Conservation (phyloP, 345 rosid genomes). For the Sisymbrium irio region DNA sequence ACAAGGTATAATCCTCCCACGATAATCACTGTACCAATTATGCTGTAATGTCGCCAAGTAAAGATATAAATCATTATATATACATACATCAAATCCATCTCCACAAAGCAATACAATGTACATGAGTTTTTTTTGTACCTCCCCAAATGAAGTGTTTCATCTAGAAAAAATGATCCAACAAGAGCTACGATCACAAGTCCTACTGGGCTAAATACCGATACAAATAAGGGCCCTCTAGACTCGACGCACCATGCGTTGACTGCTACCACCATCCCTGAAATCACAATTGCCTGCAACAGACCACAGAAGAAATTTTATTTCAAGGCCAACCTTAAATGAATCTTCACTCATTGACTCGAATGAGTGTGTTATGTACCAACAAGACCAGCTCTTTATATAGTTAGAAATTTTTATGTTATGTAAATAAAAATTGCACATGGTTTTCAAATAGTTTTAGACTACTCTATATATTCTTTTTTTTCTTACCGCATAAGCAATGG, state of each 20-base stretch:
- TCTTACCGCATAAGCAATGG: constrained; percentile 39
- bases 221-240: constrained; percentile 48
- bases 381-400: not conserved
- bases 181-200: constrained; percentile 46
- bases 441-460: not conserved
- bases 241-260: constrained; percentile 43
- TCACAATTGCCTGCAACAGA: constrained; percentile 38
- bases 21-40: constrained; percentile 41
- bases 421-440: not conserved
- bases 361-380: not conserved
- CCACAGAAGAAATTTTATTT: not conserved
- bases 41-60: constrained; percentile 30
- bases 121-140: constrained; percentile 37
- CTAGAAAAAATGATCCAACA: constrained; percentile 39
- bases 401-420: not conserved
- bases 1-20: constrained; percentile 45
- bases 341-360: too few relatives aligned
- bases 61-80: constrained; percentile 14
- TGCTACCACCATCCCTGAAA: constrained; percentile 37
- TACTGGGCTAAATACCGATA: constrained; percentile 45
- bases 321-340: not conserved
- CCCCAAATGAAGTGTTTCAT: constrained; percentile 47
- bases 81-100: not conserved
- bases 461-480: not conserved
- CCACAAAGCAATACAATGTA: constrained; percentile 8